A percentile compares a stretch with the other conserved stretches of the same genome.
Conservation (phyloP, 1,284 basidiomycete genomes). For the Apiotrichum veenhuisii region DNA sequence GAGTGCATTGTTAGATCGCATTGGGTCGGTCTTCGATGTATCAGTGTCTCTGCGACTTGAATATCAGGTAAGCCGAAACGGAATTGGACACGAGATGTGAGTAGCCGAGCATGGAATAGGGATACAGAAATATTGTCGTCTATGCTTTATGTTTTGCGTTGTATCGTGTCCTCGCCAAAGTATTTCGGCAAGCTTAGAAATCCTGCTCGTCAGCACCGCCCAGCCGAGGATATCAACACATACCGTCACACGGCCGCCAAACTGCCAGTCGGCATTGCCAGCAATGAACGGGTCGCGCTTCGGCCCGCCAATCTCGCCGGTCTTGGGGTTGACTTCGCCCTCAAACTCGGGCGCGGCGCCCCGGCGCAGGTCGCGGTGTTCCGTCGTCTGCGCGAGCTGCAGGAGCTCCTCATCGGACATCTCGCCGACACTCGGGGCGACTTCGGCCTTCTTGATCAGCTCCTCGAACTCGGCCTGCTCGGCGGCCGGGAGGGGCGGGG, state of each 20-base stretch:
- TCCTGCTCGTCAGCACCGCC: neutral
- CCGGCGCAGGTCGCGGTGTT: constrained; percentile 54
- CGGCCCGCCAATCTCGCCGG: constrained; percentile 57
- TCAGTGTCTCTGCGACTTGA: too few species aligned
- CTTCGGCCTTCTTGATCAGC: constrained; percentile 40
- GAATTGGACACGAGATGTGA: too few species aligned
- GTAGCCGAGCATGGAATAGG: too few species aligned
- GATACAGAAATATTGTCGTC: too few species aligned
- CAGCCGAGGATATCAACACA: too few species aligned
- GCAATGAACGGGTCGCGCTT: constrained; percentile 56
- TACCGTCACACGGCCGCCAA: constrained; percentile 49
- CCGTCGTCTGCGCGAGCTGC: constrained; percentile 6
- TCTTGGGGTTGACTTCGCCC: constrained; percentile 56
- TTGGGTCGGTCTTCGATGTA: too few species aligned
- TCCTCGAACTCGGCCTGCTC: constrained; percentile 51
- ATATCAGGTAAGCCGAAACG: too few species aligned
- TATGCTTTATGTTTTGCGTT: too few species aligned
- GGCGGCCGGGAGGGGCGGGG: constrained; percentile 43
- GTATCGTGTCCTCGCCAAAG: too few species aligned
- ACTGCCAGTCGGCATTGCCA: constrained; percentile 48
- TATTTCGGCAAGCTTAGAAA: too few species aligned
- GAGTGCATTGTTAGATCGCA: too few species aligned
- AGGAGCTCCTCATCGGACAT: constrained; percentile 2
- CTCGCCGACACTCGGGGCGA: constrained; percentile 13
- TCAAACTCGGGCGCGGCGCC: constrained; percentile 54